Percentiles rank a stretch among this genome's conserved stretches.
These are phyloP conservation scores for Rhynchosporium agropyri DNA, from an alignment of 2,329 filamentous ascomycete genomes.

Conservation along the genomic window DNA sequence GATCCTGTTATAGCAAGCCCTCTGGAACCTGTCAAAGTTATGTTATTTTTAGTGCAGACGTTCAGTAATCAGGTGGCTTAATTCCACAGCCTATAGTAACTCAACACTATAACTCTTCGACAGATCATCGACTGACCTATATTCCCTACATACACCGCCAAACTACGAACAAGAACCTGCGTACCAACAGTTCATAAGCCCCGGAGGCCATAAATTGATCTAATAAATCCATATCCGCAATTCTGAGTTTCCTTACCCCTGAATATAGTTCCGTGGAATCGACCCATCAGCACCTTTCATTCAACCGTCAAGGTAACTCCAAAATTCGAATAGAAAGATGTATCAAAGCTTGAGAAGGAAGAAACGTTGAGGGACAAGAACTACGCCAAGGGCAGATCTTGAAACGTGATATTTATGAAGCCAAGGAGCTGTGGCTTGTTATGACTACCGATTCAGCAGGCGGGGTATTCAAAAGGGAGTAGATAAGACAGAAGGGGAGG, in stretches of 20 bases:
- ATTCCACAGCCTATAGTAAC: background rate
- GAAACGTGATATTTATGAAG: no score
- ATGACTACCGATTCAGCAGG: background rate
- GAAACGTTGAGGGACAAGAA: no score
- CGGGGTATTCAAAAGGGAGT: background rate
- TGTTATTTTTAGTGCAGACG: no score
- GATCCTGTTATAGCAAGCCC: no score
- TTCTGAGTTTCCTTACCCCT: background rate
- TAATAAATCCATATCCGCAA: background rate
- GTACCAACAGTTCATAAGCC: background rate
- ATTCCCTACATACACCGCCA: background rate
- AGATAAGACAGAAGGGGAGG: background rate
- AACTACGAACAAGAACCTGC: background rate
- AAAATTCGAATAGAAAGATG: no score
- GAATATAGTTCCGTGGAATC: background rate
- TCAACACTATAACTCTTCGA: background rate
- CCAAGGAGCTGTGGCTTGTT: background rate
- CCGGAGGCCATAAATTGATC: background rate
- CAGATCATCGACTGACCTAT: background rate
- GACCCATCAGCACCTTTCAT: background rate
- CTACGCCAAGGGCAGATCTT: no score
- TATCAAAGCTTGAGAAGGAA: no score
- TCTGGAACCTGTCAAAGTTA: no score
- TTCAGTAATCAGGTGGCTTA: no score
- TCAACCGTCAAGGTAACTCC: background rate